Evolutionary conservation across 2,329 filamentous ascomycete species (phyloP).

Genomic region (Thelonectria blattea): DNA sequence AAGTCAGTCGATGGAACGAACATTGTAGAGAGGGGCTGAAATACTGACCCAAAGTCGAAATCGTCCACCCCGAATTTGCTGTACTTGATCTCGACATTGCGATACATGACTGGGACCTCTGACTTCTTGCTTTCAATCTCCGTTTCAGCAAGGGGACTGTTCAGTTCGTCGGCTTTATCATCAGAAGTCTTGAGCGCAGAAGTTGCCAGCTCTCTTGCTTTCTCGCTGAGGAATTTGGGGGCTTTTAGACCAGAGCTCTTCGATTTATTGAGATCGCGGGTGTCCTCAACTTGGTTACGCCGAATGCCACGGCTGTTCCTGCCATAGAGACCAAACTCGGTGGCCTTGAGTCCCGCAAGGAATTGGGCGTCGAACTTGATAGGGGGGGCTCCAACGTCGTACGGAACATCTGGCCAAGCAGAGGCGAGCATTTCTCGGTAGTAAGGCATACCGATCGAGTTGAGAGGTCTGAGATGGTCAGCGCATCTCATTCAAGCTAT

Average conservation of each 20-base stretch:
- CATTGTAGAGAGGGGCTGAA: background rate
- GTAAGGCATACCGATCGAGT: constrained; percentile 87
- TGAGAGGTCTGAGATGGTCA: constrained; percentile 68
- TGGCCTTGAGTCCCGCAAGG: constrained; percentile 69
- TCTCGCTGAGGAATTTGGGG: constrained; percentile 95
- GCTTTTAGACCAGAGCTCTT: constrained; percentile 69
- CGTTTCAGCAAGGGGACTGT: constrained; percentile 69
- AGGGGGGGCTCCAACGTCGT: constrained; percentile 85
- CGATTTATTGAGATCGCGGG: constrained; percentile 66
- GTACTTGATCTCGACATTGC: constrained; percentile 97
- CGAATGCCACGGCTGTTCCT: constrained; percentile 75
- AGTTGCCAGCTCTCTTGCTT: constrained; percentile 72
- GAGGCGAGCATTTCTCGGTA: constrained; percentile 89
- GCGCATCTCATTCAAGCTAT: background rate
- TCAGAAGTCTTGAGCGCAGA: constrained; percentile 50
- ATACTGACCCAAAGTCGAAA: constrained; percentile 85
- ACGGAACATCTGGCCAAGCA: constrained; percentile 86
- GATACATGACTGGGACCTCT: constrained; percentile 87
- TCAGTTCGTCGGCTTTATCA: constrained; percentile 60
- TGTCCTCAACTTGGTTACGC: constrained; percentile 85
- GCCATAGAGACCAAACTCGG: constrained; percentile 79
- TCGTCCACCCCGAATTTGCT: constrained; percentile 99
- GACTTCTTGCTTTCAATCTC: constrained; percentile 77
- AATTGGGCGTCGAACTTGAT: constrained; percentile 75
- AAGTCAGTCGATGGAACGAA: constrained; percentile 24